Conservation (phyloP, 2,329 filamentous ascomycete genomes). For the Arthrobotrys pseudoclavata region DNA sequence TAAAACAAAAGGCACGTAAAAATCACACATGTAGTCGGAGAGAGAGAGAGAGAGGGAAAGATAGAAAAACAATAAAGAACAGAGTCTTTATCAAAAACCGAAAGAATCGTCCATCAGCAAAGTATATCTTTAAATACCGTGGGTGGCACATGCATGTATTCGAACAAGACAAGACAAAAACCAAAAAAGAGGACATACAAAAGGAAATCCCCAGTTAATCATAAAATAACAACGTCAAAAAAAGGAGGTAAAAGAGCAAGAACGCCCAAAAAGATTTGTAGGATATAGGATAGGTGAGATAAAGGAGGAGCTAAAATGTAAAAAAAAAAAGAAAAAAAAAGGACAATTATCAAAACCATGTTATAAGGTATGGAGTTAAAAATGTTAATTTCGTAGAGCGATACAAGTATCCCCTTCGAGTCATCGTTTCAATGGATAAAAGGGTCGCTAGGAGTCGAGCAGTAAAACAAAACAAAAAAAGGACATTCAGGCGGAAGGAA, state of each 20-base stretch:
- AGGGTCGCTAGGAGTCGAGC: conserved; percentile 16
- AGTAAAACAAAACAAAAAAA: conserved; percentile 15
- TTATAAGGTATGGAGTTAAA: conserved; percentile 21
- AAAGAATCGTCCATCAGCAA: conserved; percentile 14
- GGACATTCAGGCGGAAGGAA: conserved; percentile 5
- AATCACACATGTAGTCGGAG: not conserved
- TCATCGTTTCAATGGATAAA: conserved; percentile 24
- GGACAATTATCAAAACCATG: conserved; percentile 20
- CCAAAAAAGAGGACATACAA: not conserved
- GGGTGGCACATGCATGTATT: conserved; percentile 42
- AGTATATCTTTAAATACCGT: conserved; percentile 33
- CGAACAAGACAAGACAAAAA: conserved; percentile 9
- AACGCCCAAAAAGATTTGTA: conserved; percentile 21
- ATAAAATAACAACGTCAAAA: not conserved
- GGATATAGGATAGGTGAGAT: conserved; percentile 1
- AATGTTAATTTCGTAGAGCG: conserved; percentile 26
- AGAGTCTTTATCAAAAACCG: conserved; percentile 17
- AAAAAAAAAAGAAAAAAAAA: not conserved
- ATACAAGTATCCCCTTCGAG: conserved; percentile 24
- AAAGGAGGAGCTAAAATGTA: conserved; percentile 1
- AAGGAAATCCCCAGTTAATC: conserved; percentile 11
- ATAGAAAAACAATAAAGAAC: not conserved
- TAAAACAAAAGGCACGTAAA: not conserved
- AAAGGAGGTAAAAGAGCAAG: conserved; percentile 14
- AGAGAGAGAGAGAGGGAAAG: not conserved